Percentiles rank a stretch among this genome's conserved stretches.
These are phyloP conservation scores for Chaetomium globosum DNA, from an alignment of 2,329 filamentous ascomycete species.

Conservation along the genomic window DNA sequence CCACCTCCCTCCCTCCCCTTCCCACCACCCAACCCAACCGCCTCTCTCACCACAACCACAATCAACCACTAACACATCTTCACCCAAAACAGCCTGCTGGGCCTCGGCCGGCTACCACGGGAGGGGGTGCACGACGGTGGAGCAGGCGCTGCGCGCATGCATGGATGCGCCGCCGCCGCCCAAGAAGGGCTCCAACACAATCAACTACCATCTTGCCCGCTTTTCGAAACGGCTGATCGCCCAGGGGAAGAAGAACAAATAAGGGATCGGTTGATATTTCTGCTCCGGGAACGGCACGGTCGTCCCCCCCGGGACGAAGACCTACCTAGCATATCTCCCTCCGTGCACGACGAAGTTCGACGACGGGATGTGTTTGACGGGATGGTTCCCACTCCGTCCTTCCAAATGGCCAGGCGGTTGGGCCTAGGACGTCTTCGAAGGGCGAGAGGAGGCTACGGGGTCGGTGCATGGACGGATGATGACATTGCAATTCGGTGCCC, in stretches of 20 bases:
- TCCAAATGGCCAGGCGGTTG: neutral
- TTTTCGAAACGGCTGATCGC: slow-evolving; percentile 71
- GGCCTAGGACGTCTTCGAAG: neutral
- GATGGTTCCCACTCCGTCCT: neutral
- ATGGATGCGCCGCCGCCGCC: slow-evolving; percentile 75
- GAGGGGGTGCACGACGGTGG: slow-evolving; percentile 60
- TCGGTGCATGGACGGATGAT: neutral
- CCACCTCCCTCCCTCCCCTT: slow-evolving; percentile 30
- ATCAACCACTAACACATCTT: too few species aligned
- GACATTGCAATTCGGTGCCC: neutral
- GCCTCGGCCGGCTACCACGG: slow-evolving; percentile 73
- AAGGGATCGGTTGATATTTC: neutral
- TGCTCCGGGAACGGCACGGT: neutral
- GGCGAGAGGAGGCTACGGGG: neutral
- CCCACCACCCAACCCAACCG: neutral
- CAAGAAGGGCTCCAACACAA: slow-evolving; percentile 64
- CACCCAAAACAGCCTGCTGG: slow-evolving; percentile 70
- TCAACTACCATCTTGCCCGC: slow-evolving; percentile 90
- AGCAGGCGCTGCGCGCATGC: slow-evolving; percentile 63
- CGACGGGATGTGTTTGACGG: neutral
- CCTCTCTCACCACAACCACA: neutral
- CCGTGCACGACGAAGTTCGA: neutral
- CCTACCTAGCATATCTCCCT: neutral
- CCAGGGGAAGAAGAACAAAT: slow-evolving; percentile 44
- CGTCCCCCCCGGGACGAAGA: neutral